These are phyloP conservation scores for Yarrowia divulgata DNA, from an alignment of 805 yeast species.

Conservation along the genomic window DNA sequence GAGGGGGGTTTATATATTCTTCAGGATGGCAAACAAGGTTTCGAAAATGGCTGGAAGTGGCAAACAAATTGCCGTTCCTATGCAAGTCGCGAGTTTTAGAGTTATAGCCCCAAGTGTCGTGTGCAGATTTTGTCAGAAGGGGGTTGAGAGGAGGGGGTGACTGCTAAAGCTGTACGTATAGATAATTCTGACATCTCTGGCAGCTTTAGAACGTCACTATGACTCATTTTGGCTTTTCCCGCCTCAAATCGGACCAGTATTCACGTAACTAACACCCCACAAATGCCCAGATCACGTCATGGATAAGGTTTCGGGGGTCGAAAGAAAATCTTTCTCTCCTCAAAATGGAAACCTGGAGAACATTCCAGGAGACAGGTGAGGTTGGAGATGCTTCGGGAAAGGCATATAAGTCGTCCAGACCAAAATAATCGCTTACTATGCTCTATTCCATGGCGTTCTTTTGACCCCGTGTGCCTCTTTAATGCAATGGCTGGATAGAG, in stretches of 20 bases:
- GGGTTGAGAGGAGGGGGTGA: too few species aligned
- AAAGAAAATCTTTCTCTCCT: neutral
- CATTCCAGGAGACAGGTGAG: neutral
- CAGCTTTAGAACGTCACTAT: too few species aligned
- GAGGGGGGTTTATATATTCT: constrained; percentile 24
- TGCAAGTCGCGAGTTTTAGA: neutral
- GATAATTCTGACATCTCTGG: too few species aligned
- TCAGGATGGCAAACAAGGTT: neutral
- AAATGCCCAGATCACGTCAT: neutral
- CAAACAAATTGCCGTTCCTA: constrained; percentile 12
- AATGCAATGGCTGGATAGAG: neutral
- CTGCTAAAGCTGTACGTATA: too few species aligned
- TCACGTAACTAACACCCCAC: neutral
- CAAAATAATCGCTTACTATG: neutral
- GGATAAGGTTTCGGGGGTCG: neutral
- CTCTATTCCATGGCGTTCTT: neutral
- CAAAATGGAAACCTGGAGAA: constrained; percentile 9
- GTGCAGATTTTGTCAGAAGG: neutral
- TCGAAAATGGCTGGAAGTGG: constrained; percentile 17
- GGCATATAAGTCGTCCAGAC: neutral
- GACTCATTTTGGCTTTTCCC: neutral
- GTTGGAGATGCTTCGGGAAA: neutral
- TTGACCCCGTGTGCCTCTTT: neutral
- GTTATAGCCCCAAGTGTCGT: neutral
- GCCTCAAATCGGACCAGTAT: neutral